Evolutionary conservation across 768 basidiomycete genomes (phyloP), one percentile per base, ranked within the genome.

Genomic region (Goffeauzyma gilvescens): DNA sequence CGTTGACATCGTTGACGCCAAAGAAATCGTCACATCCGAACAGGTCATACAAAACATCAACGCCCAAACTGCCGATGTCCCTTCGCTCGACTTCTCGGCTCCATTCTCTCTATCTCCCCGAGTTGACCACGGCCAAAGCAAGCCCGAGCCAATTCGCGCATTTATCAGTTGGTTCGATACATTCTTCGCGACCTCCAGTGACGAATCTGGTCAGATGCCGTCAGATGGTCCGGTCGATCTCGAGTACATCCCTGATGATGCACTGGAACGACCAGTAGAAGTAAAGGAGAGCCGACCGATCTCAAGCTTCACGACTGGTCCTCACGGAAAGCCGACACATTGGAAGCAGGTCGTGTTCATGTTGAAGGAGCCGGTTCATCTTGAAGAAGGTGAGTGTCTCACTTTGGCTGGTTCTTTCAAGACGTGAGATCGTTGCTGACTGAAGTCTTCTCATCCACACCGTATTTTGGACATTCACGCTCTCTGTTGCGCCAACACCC

Each of bases 311-410:
- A 89, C 83, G 53, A 96, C 90, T 0, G 84, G 90, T 0, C 87
- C 90, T 8, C 66, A 66, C 53, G 87, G 82, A 44, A 73, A 74
- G 18, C 75, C 83, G 8, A 96, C 89, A 21, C 90, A 98, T 60
- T 96, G 90, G 90, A 87, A 86, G 59, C 90, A 98, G 58, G 86
- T 90, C 0, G 53, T 85, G 2, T 93, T 98, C 64, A 63, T 96
- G 51, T 69, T 98, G 44, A 68, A 73, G 34, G 75, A 86, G 42
- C 81, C 84, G 0, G 72, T 95, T 40, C 56, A 62, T n/a, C 75
- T 81, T 1, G 70, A 72, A 3, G 76, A 81, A 68, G 83, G 83
- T 79, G 30, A 13, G 73, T 63, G 2, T 2, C 15, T 12, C n/a
- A 21, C 18, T 4, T 24, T 23, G 6, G 24, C 18, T 27, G 20